These are phyloP conservation scores for Penicillium olsonii DNA, from an alignment of 2,329 filamentous ascomycete genomes.

Conservation along the genomic window DNA sequence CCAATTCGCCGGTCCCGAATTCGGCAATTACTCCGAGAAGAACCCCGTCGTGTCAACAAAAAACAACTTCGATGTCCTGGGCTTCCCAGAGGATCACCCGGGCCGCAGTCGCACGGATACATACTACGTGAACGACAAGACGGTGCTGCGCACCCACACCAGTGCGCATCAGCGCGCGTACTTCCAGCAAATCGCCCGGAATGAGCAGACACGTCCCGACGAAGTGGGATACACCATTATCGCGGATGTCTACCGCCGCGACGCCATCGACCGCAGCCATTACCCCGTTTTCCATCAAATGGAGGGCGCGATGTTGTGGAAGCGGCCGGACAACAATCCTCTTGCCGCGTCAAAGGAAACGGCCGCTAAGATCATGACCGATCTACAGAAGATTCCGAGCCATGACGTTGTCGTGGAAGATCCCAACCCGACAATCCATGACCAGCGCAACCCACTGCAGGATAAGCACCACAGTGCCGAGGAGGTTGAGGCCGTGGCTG, in stretches of 20 bases:
- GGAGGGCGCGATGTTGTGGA: constrained; percentile 92
- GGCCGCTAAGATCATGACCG: constrained; percentile 65
- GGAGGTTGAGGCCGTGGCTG: constrained; percentile 79
- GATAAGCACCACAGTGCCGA: constrained; percentile 66
- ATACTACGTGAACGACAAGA: constrained; percentile 87
- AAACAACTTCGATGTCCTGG: constrained; percentile 96
- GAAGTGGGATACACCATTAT: constrained; percentile 80
- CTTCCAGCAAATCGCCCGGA: constrained; percentile 66
- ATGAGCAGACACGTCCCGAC: constrained; percentile 35
- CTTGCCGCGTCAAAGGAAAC: constrained; percentile 44
- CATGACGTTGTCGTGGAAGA: constrained; percentile 81
- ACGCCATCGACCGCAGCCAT: constrained; percentile 92
- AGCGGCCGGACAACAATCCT: constrained; percentile 53
- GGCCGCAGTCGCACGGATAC: constrained; percentile 87
- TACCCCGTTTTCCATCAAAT: constrained; percentile 99
- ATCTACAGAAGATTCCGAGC: constrained; percentile 69
- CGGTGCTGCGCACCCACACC: constrained; percentile 88
- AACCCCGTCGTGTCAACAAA: constrained; percentile 79
- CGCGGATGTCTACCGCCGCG: constrained; percentile 91
- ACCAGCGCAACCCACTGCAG: constrained; percentile 82
- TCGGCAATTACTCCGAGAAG: constrained; percentile 74
- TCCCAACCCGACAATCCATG: constrained; percentile 74
- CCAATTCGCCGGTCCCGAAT: constrained; percentile 73
- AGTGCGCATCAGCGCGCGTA: constrained; percentile 87
- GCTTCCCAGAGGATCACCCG: constrained; percentile 84